These are phyloP conservation scores for Nothomitra cinnamomea DNA, from an alignment of 2,329 filamentous ascomycete species.

Conservation along the genomic window DNA sequence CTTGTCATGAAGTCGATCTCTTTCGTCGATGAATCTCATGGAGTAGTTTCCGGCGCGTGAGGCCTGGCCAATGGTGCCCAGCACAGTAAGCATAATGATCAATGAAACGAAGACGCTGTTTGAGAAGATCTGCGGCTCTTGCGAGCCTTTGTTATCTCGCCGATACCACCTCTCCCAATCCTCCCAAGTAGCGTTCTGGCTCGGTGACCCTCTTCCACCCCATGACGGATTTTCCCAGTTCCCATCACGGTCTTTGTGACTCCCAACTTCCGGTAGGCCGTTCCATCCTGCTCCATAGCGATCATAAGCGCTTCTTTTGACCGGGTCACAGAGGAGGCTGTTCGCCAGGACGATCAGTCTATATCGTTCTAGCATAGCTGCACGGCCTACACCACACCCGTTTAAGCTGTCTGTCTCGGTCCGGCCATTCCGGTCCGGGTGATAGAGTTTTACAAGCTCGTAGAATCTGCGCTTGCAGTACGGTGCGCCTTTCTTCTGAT, in stretches of 20 bases:
- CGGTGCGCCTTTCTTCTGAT: constrained; percentile 38
- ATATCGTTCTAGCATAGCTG: constrained; percentile 70
- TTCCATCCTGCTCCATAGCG: constrained; percentile 66
- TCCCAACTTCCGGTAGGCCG: constrained; percentile 24
- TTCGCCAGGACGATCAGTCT: constrained; percentile 77
- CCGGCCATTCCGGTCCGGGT: constrained; percentile 52
- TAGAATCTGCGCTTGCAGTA: constrained; percentile 81
- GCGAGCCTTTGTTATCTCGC: constrained; percentile 24
- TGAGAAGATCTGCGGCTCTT: constrained; percentile 49
- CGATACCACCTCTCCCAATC: constrained; percentile 81
- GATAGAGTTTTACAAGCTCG: constrained; percentile 86
- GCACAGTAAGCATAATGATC: constrained; percentile 49
- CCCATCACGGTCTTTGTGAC: constrained; percentile 19
- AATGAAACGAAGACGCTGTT: constrained; percentile 63
- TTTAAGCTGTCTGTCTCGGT: constrained; percentile 17
- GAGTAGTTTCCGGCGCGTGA: constrained; percentile 48
- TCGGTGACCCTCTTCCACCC: constrained; percentile 27
- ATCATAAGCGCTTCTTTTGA: constrained; percentile 69
- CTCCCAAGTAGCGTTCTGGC: constrained; percentile 84
- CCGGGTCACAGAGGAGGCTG: constrained; percentile 66
- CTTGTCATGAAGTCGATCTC: constrained; percentile 47
- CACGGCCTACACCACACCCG: constrained; percentile 7
- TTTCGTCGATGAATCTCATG: constrained; percentile 44
- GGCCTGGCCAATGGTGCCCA: constrained; percentile 57
- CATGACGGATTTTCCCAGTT: constrained; percentile 26